These are phyloP conservation scores for Hericium alpestre DNA, from an alignment of 768 basidiomycete species.

Conservation along the genomic window DNA sequence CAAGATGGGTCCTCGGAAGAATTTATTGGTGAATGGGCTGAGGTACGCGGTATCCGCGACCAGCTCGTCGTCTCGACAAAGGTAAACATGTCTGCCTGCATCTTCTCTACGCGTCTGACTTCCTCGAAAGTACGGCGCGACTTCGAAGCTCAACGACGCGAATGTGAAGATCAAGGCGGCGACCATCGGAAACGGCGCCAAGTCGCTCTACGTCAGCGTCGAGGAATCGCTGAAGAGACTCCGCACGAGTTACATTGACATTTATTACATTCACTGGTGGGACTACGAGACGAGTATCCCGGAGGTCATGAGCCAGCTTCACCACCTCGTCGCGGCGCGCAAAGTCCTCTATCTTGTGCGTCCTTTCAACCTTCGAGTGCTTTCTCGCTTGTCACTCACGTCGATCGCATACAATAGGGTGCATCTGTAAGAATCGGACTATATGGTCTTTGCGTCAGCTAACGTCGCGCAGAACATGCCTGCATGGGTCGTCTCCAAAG, in stretches of 20 bases:
- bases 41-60: slow-evolving; percentile 23
- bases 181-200: slow-evolving; percentile 4
- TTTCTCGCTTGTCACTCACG: neutral
- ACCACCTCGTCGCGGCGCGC: slow-evolving; percentile 27
- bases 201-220: slow-evolving; percentile 25
- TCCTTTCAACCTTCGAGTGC: neutral
- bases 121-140: too few species aligned
- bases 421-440: neutral
- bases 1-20: slow-evolving; percentile 18
- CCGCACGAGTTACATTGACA: slow-evolving; percentile 22
- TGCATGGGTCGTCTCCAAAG: slow-evolving; percentile 26
- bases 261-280: slow-evolving; percentile 27
- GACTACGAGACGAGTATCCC: slow-evolving; percentile 30
- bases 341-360: slow-evolving; percentile 29
- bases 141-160: too few species aligned
- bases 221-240: slow-evolving; percentile 29
- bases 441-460: neutral
- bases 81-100: neutral
- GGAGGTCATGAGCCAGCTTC: slow-evolving; percentile 32
- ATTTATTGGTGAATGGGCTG: slow-evolving; percentile 31
- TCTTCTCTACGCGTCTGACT: too few species aligned
- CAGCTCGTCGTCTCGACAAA: slow-evolving; percentile 23
- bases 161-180: too few species aligned
- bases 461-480: slow-evolving; percentile 18
- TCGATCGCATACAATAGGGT: neutral